Conservation (phyloP, 129 eudicot species). For the Centella asiatica region DNA sequence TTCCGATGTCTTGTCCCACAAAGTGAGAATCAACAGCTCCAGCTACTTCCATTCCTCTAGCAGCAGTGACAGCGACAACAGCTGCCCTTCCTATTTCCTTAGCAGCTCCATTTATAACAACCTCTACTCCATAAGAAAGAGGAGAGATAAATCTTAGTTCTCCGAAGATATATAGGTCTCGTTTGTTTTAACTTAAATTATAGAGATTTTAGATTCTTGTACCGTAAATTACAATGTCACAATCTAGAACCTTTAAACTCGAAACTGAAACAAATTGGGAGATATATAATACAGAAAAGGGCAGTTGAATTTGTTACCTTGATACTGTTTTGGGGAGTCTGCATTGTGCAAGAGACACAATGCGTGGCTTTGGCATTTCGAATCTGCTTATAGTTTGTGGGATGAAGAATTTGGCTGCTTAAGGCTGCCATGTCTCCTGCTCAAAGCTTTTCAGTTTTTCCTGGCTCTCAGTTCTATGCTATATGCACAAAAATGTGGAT, state of each 20-base stretch:
- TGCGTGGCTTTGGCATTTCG: slow-evolving; percentile 14
- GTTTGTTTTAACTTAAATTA: too few relatives aligned
- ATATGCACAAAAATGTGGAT: too few relatives aligned
- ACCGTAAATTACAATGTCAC: too few relatives aligned
- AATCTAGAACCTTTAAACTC: too few relatives aligned
- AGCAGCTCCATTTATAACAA: slow-evolving; percentile 80
- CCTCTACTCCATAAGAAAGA: slow-evolving; percentile 25
- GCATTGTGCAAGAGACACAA: slow-evolving; percentile 54
- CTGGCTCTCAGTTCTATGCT: too few relatives aligned
- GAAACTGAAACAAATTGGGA: too few relatives aligned
- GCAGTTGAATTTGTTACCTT: slow-evolving; percentile 33
- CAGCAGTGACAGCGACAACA: slow-evolving; percentile 62
- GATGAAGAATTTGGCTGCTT: slow-evolving; percentile 43
- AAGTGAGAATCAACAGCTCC: slow-evolving; percentile 70
- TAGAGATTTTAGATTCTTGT: too few relatives aligned
- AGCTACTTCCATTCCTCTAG: slow-evolving; percentile 85
- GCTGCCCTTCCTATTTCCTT: slow-evolving; percentile 84
- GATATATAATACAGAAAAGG: background rate
- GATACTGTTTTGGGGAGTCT: slow-evolving; percentile 57
- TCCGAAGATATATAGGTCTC: background rate
- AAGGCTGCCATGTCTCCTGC: slow-evolving; percentile 53
- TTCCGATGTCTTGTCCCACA: slow-evolving; percentile 73
- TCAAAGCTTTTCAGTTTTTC: too few relatives aligned
- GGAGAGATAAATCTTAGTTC: slow-evolving; percentile 9
- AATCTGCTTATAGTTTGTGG: slow-evolving; percentile 14